Evolutionary conservation across 2,329 filamentous ascomycete species (phyloP).

Genomic region (Neofusicoccum laricinum): DNA sequence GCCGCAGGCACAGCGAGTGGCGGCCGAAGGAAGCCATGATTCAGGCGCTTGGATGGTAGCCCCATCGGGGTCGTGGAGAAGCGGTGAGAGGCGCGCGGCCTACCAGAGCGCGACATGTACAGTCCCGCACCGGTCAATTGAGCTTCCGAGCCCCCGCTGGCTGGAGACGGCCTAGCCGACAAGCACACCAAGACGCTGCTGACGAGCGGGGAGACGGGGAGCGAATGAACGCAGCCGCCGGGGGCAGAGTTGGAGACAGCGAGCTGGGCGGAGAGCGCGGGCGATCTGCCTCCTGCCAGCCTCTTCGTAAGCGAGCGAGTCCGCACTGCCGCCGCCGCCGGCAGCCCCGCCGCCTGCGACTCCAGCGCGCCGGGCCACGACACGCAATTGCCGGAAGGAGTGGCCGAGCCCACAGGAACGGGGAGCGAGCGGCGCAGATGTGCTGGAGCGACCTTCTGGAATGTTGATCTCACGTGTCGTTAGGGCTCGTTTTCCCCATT

Average conservation of each 20-base stretch:
- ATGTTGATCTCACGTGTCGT: conserved; percentile 1
- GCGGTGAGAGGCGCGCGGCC: conserved; percentile 11
- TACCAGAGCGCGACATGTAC: conserved; percentile 4
- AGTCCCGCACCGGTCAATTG: conserved; percentile 10
- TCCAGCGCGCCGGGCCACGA: not conserved
- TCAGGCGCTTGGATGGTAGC: conserved; percentile 14
- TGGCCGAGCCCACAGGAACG: not conserved
- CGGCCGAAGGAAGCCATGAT: conserved; percentile 9
- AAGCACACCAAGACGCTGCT: not conserved
- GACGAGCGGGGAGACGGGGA: not conserved
- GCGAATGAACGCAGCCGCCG: not conserved
- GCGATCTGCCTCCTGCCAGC: not conserved
- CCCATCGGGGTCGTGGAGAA: conserved; percentile 14
- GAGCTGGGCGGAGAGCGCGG: not conserved
- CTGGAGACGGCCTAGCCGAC: not conserved
- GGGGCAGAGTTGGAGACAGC: not conserved
- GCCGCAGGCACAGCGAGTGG: not conserved
- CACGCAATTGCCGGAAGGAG: not conserved
- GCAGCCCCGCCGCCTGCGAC: not conserved
- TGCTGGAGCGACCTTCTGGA: not conserved
- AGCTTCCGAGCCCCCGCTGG: not conserved
- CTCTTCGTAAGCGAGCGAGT: conserved; percentile 6
- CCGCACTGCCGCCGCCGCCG: not conserved
- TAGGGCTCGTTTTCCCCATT: not conserved
- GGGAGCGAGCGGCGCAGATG: not conserved